Base-by-base conservation (phyloP, 176 grass and related monocot species). In the Carex pumila region DNA sequence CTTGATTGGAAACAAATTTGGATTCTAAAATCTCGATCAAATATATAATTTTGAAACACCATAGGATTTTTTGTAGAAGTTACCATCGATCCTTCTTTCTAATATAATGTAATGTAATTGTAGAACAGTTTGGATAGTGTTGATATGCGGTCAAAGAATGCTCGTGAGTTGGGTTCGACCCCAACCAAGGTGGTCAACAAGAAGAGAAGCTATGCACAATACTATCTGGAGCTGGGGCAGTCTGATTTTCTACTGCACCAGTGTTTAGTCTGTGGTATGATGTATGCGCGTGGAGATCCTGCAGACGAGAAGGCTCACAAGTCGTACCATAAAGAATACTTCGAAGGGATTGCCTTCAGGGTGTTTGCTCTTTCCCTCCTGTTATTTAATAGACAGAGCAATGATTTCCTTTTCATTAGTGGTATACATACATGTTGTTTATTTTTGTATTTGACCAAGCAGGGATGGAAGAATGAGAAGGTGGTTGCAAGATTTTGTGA, bases 161-260 rank as follows among this genome's bases (percentile, higher is more conserved):
- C 13, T 50, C 54, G 68, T 2, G 41, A 14, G 11, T 64, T 57
- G 0, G 32, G 50, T 32, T 77, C 25, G 13, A 77, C 47, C 50
- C 18, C 55, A 12, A 17, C 80, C 61, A 94, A 86, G 63, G 19
- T 90, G 17, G 57, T 86, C 43, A 90, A 87, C 61, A 94, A 90
- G 91, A 98, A 93, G 89, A 88, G 88, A 75, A 94, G n/a, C 55
- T 98, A 95, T 56, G 92, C 85, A 3, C 91, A 95, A 88, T 93
- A 93, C 88, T 89, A 98, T 83, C 85, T 98, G 81, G 95, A 98
- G 72, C 88, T 98, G 13, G 95, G 95, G 82, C 95, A 98, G 84
- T 75, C 91, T 17, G 85, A 98, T 81, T 98, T 98, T 61, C 15
- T 98, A 31, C 86, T 95, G 85, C 95, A 86, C 68, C 63, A 69